Conservation (phyloP, 2,329 filamentous ascomycete species). For the Sclerotinia minor region DNA sequence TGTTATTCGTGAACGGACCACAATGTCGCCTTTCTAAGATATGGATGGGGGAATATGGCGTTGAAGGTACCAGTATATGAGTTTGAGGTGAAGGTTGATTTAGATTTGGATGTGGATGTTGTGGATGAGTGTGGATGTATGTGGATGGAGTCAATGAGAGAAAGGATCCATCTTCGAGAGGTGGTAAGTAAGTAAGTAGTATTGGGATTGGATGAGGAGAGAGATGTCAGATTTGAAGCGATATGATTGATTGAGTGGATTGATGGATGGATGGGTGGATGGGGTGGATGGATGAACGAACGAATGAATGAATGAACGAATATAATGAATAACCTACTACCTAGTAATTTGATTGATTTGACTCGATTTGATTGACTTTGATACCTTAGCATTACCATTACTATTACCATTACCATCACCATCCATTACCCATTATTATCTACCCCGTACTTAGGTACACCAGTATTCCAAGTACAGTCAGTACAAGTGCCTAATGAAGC, state of each 20-base stretch:
- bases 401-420: neutral
- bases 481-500: neutral
- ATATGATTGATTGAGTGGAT: neutral
- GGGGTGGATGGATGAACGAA: too few species aligned
- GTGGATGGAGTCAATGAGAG: neutral
- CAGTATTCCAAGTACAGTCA: neutral
- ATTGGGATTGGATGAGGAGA: neutral
- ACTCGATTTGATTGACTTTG: neutral
- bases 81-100: neutral
- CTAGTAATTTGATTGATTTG: neutral
- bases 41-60: too few species aligned
- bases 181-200: neutral
- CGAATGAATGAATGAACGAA: neutral
- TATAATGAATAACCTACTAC: neutral
- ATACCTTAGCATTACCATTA: neutral
- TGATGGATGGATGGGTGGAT: neutral
- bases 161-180: conserved; percentile 4
- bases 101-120: neutral
- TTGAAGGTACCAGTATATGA: neutral
- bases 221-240: too few species aligned
- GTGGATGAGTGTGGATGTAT: neutral
- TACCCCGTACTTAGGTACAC: too few species aligned
- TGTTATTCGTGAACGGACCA: conserved; percentile 11
- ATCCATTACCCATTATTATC: too few species aligned
- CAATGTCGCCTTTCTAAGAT: neutral